phyloP scores from a whole-genome alignment of 73 alveolate genomes.

The Paramecium bursaria region DNA sequence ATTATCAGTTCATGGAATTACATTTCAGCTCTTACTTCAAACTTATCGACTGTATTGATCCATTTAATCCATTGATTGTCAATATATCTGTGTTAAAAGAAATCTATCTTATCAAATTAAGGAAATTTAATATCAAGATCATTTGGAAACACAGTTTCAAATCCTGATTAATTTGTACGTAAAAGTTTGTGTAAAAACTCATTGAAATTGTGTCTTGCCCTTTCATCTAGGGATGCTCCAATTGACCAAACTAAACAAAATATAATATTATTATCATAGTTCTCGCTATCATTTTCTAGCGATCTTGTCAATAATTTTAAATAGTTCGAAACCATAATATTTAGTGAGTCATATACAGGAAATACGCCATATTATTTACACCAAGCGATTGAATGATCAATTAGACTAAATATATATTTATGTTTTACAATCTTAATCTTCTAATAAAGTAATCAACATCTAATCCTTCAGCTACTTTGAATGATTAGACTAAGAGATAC shows the following conservation, averaged over 20 bases:
- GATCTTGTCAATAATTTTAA: not conserved
- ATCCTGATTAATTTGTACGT: not conserved
- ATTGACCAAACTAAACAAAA: slow-evolving; percentile 62
- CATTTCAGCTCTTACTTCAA: slow-evolving; percentile 64
- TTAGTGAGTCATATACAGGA: slow-evolving; percentile 3
- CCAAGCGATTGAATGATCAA: not conserved
- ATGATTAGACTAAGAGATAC: not conserved
- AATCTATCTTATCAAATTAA: slow-evolving; percentile 35
- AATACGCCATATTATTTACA: not conserved
- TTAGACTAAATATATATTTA: slow-evolving; percentile 8
- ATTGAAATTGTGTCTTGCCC: slow-evolving; percentile 43
- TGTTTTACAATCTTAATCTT: slow-evolving; percentile 2
- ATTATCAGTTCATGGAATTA: slow-evolving; percentile 93
- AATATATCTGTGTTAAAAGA: slow-evolving; percentile 24
- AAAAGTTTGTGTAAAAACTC: slow-evolving; percentile 34
- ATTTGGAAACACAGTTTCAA: slow-evolving; percentile 9
- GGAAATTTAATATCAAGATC: slow-evolving; percentile 52
- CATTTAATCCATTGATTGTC: slow-evolving; percentile 63
- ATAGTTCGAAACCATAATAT: not conserved
- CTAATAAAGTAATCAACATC: not conserved
- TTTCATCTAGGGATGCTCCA: slow-evolving; percentile 58
- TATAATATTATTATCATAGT: slow-evolving; percentile 19
- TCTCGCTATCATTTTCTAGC: not conserved
- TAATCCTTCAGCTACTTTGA: slow-evolving; percentile 12
- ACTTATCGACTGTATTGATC: not conserved